These are phyloP conservation scores for Malassezia psittaci DNA, from an alignment of 1,284 basidiomycete species.

Conservation along the genomic window DNA sequence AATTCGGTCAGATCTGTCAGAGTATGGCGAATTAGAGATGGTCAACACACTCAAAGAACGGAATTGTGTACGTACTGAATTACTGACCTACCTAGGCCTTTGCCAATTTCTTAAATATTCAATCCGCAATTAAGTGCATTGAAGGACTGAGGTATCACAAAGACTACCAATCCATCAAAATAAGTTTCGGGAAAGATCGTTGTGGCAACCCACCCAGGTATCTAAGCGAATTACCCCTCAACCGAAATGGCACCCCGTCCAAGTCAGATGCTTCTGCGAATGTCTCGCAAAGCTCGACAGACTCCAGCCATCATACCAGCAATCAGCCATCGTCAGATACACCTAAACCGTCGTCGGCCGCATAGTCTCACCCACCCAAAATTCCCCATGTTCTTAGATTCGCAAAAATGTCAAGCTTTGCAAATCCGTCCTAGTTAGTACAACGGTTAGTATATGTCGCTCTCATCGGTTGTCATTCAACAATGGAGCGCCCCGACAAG, in stretches of 20 bases:
- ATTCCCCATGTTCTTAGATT: background rate
- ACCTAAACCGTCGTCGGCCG: no score
- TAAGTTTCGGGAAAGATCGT: conserved; percentile 44
- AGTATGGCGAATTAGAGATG: conserved; percentile 44
- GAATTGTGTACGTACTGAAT: conserved; percentile 29
- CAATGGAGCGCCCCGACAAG: conserved; percentile 17
- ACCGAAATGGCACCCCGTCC: background rate
- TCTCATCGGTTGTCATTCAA: conserved; percentile 6
- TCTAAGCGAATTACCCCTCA: conserved; percentile 17
- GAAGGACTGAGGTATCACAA: conserved; percentile 44
- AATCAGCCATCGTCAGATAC: no score
- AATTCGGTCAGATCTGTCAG: conserved; percentile 39
- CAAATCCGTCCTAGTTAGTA: conserved; percentile 18
- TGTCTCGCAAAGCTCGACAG: no score
- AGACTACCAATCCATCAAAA: conserved; percentile 41
- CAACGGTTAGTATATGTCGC: conserved; percentile 23
- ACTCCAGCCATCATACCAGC: no score
- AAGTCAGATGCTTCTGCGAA: background rate
- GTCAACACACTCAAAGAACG: conserved; percentile 44
- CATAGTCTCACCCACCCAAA: background rate
- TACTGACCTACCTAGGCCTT: conserved; percentile 25
- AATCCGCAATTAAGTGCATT: conserved; percentile 46
- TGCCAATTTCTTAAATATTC: conserved; percentile 47
- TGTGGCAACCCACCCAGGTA: conserved; percentile 40
- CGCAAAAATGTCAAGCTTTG: background rate